Percentiles rank a stretch among this genome's conserved stretches.
Conservation (phyloP, 1,284 basidiomycete genomes). For the Irpex rosettiformis region DNA sequence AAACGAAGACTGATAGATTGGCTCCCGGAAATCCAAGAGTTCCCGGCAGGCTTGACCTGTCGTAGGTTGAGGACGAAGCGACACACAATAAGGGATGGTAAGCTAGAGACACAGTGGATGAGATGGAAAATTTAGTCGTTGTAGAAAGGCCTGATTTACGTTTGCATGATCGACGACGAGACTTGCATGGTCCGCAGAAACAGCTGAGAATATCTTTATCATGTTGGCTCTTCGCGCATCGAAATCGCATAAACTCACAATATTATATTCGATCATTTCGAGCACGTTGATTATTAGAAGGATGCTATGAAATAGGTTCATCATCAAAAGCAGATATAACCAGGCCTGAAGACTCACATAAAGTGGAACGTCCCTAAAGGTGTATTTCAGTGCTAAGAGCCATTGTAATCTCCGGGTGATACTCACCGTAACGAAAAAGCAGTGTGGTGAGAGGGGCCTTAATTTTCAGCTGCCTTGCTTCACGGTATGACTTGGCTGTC, state of each 20-base stretch:
- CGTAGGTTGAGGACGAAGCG: neutral
- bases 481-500: neutral
- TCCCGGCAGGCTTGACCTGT: neutral
- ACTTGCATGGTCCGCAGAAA: no score
- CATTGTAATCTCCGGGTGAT: neutral
- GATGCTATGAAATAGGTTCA: neutral
- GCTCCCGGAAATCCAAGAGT: neutral
- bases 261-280: neutral
- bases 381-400: neutral
- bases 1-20: neutral
- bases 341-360: neutral
- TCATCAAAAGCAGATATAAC: neutral
- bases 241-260: neutral
- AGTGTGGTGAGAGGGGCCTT: neutral
- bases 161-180: no score
- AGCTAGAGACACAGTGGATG: no score
- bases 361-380: neutral
- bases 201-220: no score
- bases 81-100: neutral
- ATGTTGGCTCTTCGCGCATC: no score
- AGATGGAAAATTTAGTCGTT: neutral
- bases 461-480: neutral
- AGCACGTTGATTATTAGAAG: neutral
- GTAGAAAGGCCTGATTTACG: no score
- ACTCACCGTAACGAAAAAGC: neutral